Evolutionary conservation across 2,329 filamentous ascomycete genomes (phyloP).

Genomic region (Xylaria sp.): DNA sequence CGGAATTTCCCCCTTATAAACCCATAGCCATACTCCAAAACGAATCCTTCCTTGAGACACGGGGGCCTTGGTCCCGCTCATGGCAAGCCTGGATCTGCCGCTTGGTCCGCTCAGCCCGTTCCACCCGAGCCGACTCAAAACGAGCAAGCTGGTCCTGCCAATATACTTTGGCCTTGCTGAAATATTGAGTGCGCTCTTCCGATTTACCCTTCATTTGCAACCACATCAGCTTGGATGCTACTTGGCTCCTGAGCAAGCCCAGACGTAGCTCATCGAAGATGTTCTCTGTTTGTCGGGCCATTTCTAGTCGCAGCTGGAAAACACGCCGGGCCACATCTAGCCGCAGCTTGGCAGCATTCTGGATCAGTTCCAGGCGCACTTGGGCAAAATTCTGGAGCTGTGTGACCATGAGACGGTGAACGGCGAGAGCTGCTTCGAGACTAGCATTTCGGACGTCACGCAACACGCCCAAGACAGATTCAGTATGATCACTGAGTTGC

Average conservation of each 20-base stretch:
- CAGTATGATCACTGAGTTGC: conserved; percentile 29
- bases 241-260: conserved; percentile 47
- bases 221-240: conserved; percentile 54
- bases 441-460: conserved; percentile 27
- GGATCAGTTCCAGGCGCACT: conserved; percentile 20
- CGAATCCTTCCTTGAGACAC: conserved; percentile 19
- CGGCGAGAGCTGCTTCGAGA: conserved; percentile 19
- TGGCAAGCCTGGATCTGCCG: conserved; percentile 26
- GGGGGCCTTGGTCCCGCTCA: conserved; percentile 24
- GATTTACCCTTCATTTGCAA: conserved; percentile 47
- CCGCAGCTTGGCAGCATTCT: conserved; percentile 29
- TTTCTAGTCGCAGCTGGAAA: conserved; percentile 31
- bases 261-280: conserved; percentile 40
- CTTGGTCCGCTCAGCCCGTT: conserved; percentile 27
- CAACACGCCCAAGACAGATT: conserved; percentile 29
- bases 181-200: conserved; percentile 43
- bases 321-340: conserved; percentile 31
- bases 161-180: conserved; percentile 42
- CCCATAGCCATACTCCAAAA: conserved; percentile 26
- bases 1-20: conserved; percentile 5
- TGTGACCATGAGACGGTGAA: conserved; percentile 22
- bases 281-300: conserved; percentile 33
- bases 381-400: conserved; percentile 23
- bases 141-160: conserved; percentile 35
- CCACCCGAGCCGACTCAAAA: conserved; percentile 30